These are phyloP conservation scores for Candida pseudoglaebosa DNA, from an alignment of 805 yeast genomes.

Conservation along the genomic window DNA sequence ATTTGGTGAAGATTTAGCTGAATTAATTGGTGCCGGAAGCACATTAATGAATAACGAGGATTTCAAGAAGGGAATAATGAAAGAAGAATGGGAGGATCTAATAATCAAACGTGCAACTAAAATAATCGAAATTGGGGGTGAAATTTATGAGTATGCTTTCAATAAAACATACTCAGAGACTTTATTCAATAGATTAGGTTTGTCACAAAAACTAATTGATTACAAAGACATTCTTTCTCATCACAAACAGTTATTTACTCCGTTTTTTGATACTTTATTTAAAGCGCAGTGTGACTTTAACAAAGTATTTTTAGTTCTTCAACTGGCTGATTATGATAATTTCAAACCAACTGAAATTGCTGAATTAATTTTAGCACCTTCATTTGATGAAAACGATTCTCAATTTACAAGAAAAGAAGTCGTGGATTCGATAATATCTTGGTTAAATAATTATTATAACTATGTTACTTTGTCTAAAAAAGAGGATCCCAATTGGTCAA, in stretches of 20 bases:
- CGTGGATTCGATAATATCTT: slow-evolving; percentile 36
- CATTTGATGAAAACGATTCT: slow-evolving; percentile 17
- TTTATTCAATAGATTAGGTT: slow-evolving; percentile 68
- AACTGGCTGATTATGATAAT: slow-evolving; percentile 34
- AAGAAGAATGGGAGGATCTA: slow-evolving; percentile 46
- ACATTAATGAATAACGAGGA: slow-evolving; percentile 42
- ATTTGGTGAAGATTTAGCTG: slow-evolving; percentile 79
- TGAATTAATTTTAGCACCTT: slow-evolving; percentile 19
- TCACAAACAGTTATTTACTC: slow-evolving; percentile 46
- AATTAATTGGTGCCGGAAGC: slow-evolving; percentile 71
- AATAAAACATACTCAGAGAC: slow-evolving; percentile 52
- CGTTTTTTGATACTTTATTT: slow-evolving; percentile 58
- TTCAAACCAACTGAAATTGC: slow-evolving; percentile 14
- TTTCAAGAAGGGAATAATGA: slow-evolving; percentile 39
- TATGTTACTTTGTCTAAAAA: slow-evolving; percentile 39
- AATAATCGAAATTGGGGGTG: slow-evolving; percentile 60
- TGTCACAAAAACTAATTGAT: slow-evolving; percentile 38
- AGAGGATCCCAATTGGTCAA: slow-evolving; percentile 27
- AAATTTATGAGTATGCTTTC: slow-evolving; percentile 61
- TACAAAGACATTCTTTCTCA: slow-evolving; percentile 31
- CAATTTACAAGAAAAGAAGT: slow-evolving; percentile 35
- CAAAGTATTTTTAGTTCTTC: slow-evolving; percentile 66
- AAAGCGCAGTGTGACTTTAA: slow-evolving; percentile 73
- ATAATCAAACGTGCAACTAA: slow-evolving; percentile 60
- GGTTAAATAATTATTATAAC: slow-evolving; percentile 49